Base-by-base conservation (phyloP, 768 basidiomycete species). In the Serendipita indica region DNA sequence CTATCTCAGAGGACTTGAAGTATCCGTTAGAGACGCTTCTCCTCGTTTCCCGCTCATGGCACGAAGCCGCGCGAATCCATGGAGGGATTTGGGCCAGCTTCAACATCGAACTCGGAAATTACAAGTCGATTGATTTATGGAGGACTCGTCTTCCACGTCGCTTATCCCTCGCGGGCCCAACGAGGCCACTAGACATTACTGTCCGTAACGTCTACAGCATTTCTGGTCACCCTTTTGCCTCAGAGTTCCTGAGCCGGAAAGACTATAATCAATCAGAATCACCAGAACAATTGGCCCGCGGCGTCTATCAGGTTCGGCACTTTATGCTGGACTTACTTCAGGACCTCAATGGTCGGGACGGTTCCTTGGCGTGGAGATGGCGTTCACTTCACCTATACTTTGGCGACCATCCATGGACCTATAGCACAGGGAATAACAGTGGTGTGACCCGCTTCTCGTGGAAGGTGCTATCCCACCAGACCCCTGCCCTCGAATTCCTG, bases 21-120 rank as follows among this genome's bases (percentile, higher is more conserved):
- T 18, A 16, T 33, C 49, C 49, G n/a, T 20, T 54, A 18, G 49
- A 54, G 49, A 54, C 49, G 7, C n/a, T 54, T 7, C 49, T 54
- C 7, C 49, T 54, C 10, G 49, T 54, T 27, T 22, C 7, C 25
- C 22, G n/a, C 10, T 54, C 32, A 4, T 54, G 49, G 49, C 25
- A 27, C 22, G 32, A 27, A n/a, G 49, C 49, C 22, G 49, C 49
- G 10, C 49, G 22, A 18, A 30, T n/a, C 10, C n/a, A 54, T 27
- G 7, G 22, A 4, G 4, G n/a, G n/a, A 16, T 54, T n/a, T 54
- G 49, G 49, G 20, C 25, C 7, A n/a, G 30, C 49, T 7, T 54
- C 4, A 13, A 25, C 10, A 54, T 54, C 22, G 25, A 33, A 28
- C 12, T 54, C n/a, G 49, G 49, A 7, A 18, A 54, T 28, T 22